Evolutionary conservation across 1,284 basidiomycete genomes (phyloP).

Genomic region (Ceratobasidium sp.): DNA sequence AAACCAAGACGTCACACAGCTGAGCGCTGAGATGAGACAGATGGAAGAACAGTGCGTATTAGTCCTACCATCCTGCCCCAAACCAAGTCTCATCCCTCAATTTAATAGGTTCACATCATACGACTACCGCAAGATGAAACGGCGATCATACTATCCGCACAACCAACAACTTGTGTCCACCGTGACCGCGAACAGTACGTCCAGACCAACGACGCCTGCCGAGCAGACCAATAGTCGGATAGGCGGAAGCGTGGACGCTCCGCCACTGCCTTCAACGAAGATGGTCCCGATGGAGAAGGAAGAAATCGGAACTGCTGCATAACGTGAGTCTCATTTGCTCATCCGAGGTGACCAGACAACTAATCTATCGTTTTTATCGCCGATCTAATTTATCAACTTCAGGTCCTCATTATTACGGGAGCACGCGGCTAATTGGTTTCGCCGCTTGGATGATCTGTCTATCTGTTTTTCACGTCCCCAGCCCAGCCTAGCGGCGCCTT

Average conservation of each 20-base stretch:
- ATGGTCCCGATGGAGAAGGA: conserved; percentile 45
- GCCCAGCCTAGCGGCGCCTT: conserved; percentile 22
- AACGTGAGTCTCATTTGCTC: conserved; percentile 7
- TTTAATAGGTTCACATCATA: conserved; percentile 76
- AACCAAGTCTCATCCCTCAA: conserved; percentile 8
- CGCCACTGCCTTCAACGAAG: conserved; percentile 43
- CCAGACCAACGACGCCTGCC: conserved; percentile 41
- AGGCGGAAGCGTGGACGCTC: conserved; percentile 23
- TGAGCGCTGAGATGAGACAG: conserved; percentile 91
- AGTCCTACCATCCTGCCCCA: neutral
- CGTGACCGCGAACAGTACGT: conserved; percentile 45
- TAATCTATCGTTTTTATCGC: too few species aligned
- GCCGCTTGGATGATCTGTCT: conserved; percentile 17
- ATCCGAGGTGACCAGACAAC: too few species aligned
- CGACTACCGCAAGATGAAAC: conserved; percentile 71
- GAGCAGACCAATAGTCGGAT: conserved; percentile 37
- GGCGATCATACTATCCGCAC: conserved; percentile 81
- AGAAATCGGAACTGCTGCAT: conserved; percentile 30
- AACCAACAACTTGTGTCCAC: conserved; percentile 68
- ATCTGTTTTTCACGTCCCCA: neutral
- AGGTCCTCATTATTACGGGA: neutral
- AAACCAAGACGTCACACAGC: conserved; percentile 83
- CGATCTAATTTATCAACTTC: neutral
- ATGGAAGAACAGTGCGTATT: conserved; percentile 95
- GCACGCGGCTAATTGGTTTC: conserved; percentile 29